Evolutionary conservation across 169 alveolate genomes (phyloP).

Genomic region (Besnoitia besnoiti): DNA sequence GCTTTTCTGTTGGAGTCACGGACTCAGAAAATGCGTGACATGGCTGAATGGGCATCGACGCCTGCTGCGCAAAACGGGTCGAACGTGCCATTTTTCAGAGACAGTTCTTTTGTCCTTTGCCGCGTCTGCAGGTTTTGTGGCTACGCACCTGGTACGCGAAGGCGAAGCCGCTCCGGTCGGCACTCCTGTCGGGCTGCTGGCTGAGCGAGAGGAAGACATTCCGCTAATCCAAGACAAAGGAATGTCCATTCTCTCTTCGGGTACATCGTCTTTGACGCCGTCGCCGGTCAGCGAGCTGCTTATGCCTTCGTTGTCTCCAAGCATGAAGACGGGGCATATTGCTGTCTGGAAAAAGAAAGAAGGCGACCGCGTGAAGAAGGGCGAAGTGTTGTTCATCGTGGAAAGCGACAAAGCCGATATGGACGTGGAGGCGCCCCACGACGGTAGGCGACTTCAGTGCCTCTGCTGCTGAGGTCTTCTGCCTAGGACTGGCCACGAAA

Average conservation of each 20-base stretch:
- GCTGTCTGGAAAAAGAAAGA: not conserved
- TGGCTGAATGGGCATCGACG: too few relatives aligned
- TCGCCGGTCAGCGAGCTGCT: not conserved
- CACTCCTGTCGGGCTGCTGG: conserved; percentile 34
- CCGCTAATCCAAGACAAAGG: not conserved
- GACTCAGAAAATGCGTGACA: too few relatives aligned
- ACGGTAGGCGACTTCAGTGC: conserved; percentile 40
- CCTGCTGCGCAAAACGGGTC: too few relatives aligned
- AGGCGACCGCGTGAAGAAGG: conserved; percentile 24
- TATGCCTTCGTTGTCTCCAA: not conserved
- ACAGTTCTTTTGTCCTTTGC: not conserved
- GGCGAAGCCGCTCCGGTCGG: conserved; percentile 54
- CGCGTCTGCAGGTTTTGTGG: conserved; percentile 39
- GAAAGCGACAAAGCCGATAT: conserved; percentile 80
- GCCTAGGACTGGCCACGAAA: not conserved
- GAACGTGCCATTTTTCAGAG: too few relatives aligned
- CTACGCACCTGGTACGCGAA: conserved; percentile 36
- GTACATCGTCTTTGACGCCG: not conserved
- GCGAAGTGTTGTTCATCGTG: conserved; percentile 58
- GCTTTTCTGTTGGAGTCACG: too few relatives aligned
- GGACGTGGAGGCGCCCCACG: conserved; percentile 78
- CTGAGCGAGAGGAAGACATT: conserved; percentile 1
- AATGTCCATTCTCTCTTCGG: not conserved
- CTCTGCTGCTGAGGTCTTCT: not conserved
- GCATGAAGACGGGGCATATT: not conserved